Conservation (phyloP, 139 green algal species). For the Chlamydomonas incerta region DNA sequence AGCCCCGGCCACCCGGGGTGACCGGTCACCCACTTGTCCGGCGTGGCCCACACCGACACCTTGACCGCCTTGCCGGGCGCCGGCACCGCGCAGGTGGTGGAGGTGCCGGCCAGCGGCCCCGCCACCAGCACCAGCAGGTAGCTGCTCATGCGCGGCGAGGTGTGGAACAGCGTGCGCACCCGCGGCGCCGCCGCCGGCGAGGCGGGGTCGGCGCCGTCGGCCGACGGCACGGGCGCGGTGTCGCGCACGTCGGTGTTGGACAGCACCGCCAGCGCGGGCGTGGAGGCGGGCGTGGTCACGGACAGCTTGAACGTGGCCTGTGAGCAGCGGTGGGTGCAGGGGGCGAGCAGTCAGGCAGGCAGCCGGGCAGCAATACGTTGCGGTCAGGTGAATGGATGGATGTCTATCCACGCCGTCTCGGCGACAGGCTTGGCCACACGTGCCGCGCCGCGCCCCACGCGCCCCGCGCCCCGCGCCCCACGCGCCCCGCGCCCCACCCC, state of each 20-base stretch:
- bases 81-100: constrained; percentile 16
- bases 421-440: too few relatives aligned
- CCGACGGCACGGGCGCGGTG: too few relatives aligned
- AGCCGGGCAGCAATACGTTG: too few relatives aligned
- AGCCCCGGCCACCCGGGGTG: too few relatives aligned
- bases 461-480: too few relatives aligned
- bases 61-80: neutral
- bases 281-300: constrained; percentile 44
- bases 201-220: too few relatives aligned
- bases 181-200: too few relatives aligned
- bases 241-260: constrained; percentile 74
- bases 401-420: too few relatives aligned
- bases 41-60: constrained; percentile 75
- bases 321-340: neutral
- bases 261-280: constrained; percentile 59
- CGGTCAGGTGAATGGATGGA: too few relatives aligned
- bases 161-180: constrained; percentile 21
- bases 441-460: too few relatives aligned
- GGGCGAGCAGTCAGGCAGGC: too few relatives aligned
- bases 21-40: constrained; percentile 60
- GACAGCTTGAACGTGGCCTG: constrained; percentile 75
- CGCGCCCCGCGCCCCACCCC: too few relatives aligned
- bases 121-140: constrained; percentile 90
- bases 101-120: constrained; percentile 67
- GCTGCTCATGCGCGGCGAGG: constrained; percentile 83